phyloP scores from a whole-genome alignment of 169 alveolate species.

The Cryptosporidium andersoni region DNA sequence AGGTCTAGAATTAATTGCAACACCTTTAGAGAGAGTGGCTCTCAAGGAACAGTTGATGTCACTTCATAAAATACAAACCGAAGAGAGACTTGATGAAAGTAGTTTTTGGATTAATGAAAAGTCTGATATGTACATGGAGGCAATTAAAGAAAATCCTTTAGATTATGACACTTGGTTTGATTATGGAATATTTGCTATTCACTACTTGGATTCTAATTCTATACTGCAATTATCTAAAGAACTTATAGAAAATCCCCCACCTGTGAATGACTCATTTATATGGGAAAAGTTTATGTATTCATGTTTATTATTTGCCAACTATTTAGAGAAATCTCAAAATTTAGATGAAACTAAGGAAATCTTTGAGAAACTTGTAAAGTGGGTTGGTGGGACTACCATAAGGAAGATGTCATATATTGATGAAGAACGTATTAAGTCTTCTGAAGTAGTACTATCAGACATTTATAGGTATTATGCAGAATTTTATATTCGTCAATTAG shows the following conservation, averaged over 20 bases:
- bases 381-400: neutral
- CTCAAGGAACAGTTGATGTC: slow-evolving; percentile 28
- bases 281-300: slow-evolving; percentile 62
- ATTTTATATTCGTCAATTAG: slow-evolving; percentile 19
- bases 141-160: slow-evolving; percentile 1
- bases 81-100: slow-evolving; percentile 56
- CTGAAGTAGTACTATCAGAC: slow-evolving; percentile 1
- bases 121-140: slow-evolving; percentile 5
- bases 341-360: neutral
- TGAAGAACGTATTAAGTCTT: neutral
- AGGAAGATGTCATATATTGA: neutral
- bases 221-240: slow-evolving; percentile 3
- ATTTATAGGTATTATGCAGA: slow-evolving; percentile 23
- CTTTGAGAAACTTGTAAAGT: slow-evolving; percentile 14
- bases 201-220: slow-evolving; percentile 31
- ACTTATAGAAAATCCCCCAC: neutral
- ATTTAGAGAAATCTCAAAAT: neutral
- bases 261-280: slow-evolving; percentile 3
- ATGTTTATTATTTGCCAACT: neutral
- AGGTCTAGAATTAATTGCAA: slow-evolving; percentile 8
- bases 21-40: neutral
- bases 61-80: slow-evolving; percentile 15
- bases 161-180: slow-evolving; percentile 47
- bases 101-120: slow-evolving; percentile 36
- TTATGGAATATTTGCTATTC: slow-evolving; percentile 28